Evolutionary conservation across 129 eudicot genomes (phyloP), one percentile per base, ranked within the genome.

Genomic region (Tagetes erecta): DNA sequence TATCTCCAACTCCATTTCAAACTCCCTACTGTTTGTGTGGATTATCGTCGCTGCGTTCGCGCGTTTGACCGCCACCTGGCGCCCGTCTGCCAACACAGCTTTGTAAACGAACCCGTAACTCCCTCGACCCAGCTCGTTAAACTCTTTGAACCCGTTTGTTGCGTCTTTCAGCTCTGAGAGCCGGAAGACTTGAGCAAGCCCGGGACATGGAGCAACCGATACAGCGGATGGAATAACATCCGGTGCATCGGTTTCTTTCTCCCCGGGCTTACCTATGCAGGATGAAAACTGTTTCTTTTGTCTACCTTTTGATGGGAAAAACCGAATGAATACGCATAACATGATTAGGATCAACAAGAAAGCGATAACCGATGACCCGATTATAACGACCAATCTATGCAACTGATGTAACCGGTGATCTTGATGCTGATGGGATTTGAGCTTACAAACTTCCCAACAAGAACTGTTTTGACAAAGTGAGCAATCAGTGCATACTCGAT

Each of bases 11-110:
- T 94, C 96, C 83, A 78, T 82, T 50, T 94, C 97, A 33, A 94
- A 94, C 39, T 86, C 94, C 6, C 99, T 74, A 58, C 87, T 91
- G 64, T 90, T 91, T 5, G 93, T 88, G 85, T 88, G 97, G 74
- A 94, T 94, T 41, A 94, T 94, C 0, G 99, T 94, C 3, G 99
- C 99, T 3, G 99, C 99, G 60, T 94, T 94, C 6, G 99, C 99
- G 20, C 99, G 84, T 63, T 94, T 94, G 10, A 94, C 96, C 6
- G 97, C 99, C 64, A 94, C 95, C 33, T 88, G 97, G 56, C 90
- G 82, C 55, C 99, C 97, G 66, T 94, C 97, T 0, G 96, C 69
- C 13, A 94, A 86, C 64, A 85, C 72, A 38, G 99, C 99, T 82
- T 81, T 88, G 84, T 94, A 94, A 36, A 94, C 99, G 63, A 94